phyloP scores from a whole-genome alignment of 225 moss, liverwort and hornwort species.

The Rhytidiadelphus loreus region DNA sequence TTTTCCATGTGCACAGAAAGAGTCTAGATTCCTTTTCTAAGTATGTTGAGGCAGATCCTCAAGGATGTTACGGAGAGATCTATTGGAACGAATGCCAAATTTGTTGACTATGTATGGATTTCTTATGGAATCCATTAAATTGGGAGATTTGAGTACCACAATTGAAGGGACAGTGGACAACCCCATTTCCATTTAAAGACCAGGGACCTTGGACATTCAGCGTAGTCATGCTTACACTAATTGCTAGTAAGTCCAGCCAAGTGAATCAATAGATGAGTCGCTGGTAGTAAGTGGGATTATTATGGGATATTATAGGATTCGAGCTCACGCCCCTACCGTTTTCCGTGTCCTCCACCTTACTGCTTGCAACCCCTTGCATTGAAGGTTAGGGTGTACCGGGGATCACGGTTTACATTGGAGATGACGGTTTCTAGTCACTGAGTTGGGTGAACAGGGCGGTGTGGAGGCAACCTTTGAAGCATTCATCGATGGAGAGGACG shows the following conservation, averaged over 20 bases:
- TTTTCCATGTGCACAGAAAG: background rate
- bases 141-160: too few relatives aligned
- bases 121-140: background rate
- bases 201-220: too few relatives aligned
- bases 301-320: too few relatives aligned
- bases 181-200: too few relatives aligned
- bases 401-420: background rate
- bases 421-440: background rate
- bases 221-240: too few relatives aligned
- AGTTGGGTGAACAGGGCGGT: conserved; percentile 9
- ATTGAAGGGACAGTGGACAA: too few relatives aligned
- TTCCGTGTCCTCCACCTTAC: background rate
- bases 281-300: too few relatives aligned
- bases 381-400: background rate
- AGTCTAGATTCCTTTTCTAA: background rate
- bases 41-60: background rate
- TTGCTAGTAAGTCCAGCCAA: too few relatives aligned
- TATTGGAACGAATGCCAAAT: background rate
- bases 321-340: too few relatives aligned
- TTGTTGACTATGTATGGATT: background rate
- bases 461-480: conserved; percentile 38
- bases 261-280: too few relatives aligned
- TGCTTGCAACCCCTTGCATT: background rate
- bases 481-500: background rate
- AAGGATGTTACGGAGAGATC: background rate